These are phyloP conservation scores for Raphanus sativus DNA, from an alignment of 345 rosid species.

Conservation along the genomic window DNA sequence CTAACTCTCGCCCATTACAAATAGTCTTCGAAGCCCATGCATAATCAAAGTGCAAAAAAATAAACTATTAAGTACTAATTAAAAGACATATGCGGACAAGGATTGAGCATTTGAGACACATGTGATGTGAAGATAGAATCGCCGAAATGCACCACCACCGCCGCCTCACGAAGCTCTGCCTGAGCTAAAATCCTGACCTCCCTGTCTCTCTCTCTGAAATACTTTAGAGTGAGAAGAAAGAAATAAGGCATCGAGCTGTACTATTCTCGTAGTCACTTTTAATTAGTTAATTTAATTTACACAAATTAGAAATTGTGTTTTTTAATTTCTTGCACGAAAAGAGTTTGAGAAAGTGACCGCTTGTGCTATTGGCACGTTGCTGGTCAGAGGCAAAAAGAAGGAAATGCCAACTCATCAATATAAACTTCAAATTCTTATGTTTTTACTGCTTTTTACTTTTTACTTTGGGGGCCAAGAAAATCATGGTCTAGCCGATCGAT, in stretches of 20 bases:
- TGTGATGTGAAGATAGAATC: not conserved
- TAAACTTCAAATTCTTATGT: not conserved
- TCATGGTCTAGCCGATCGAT: not conserved
- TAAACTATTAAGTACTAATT: not conserved
- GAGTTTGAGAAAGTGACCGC: not conserved
- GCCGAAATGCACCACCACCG: not conserved
- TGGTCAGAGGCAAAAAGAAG: constrained; percentile 2
- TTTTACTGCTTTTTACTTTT: not conserved
- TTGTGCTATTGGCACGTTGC: constrained; percentile 2
- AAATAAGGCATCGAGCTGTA: not conserved
- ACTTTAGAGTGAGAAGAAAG: not conserved
- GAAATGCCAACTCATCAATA: not conserved
- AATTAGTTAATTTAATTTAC: not conserved
- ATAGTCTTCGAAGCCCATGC: not conserved
- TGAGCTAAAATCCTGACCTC: not conserved
- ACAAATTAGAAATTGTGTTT: not conserved
- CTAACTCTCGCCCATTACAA: not conserved
- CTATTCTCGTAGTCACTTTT: not conserved
- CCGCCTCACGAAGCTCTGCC: not conserved
- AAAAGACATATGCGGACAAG: not conserved
- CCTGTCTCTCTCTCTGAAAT: not conserved
- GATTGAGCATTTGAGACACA: not conserved
- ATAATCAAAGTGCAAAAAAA: not conserved
- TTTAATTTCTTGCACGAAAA: not conserved
- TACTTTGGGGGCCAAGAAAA: not conserved